Base-by-base conservation (phyloP, 1,139 yeast genomes). In the Yamadazyma jaroonii region DNA sequence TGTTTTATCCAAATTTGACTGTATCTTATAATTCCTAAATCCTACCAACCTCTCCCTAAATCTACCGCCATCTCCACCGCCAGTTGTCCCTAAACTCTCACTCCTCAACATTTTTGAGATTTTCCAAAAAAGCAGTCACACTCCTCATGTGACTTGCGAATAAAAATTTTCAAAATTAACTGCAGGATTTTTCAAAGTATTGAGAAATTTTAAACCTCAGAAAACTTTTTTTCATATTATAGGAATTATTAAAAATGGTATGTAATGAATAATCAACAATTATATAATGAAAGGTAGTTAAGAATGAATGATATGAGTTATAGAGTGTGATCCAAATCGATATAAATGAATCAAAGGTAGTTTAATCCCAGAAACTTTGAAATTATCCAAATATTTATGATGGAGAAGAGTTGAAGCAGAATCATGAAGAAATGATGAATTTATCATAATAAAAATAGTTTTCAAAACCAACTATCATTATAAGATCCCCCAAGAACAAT, bases 51-150 rank as follows among this genome's bases (percentile, higher is more conserved):
- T 7, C 27, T 25, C 27, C 12, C 27, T 25, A 25, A n/a, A 25
- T 8, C 13, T 12, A 25, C 27, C 27, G 7, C 27, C 27, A 25
- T 25, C 11, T n/a, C 11, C 13, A 25, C 27, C 13, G 4, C 27
- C 12, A 25, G n/a, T n/a, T n/a, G n/a, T n/a, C n/a, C n/a, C n/a
- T n/a, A n/a, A n/a, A n/a, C n/a, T n/a, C 27, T 25, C 20, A 25
- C 7, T n/a, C 11, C n/a, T n/a, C n/a, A n/a, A n/a, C n/a, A n/a
- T n/a, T n/a, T n/a, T n/a, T n/a, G n/a, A n/a, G n/a, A n/a, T n/a
- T n/a, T n/a, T n/a, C 7, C 31, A 17, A 21, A 31, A 31, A 31
- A 23, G 22, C 34, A 31, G 34, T 31, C 34, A 31, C 29, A 14
- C 5, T 4, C 20, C n/a, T 31, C 34, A 31, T 22, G 34, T 31